Evolutionary conservation across 78 protist genomes (phyloP).

Genomic region (Dictyostelium citrinum): DNA sequence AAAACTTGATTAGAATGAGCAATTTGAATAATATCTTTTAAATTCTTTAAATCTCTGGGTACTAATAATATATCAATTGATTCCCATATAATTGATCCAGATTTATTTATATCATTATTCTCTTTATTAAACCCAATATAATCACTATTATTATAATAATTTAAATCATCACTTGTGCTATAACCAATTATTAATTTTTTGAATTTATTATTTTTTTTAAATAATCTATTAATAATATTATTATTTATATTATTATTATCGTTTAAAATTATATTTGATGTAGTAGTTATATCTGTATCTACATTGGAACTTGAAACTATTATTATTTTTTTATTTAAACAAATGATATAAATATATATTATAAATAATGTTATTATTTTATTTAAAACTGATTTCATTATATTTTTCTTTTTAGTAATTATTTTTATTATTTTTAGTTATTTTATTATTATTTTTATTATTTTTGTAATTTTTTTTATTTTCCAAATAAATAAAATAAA

Average conservation of each 20-base stretch:
- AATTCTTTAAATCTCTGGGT: background rate
- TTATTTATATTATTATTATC: background rate
- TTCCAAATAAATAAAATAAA: no score
- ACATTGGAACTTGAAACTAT: background rate
- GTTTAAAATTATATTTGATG: background rate
- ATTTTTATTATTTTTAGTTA: background rate
- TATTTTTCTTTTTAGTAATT: background rate
- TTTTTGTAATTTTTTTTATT: no score
- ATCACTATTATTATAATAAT: background rate
- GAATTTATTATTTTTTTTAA: background rate
- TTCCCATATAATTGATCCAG: background rate
- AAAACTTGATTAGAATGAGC: background rate
- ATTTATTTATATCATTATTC: background rate
- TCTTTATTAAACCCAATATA: background rate
- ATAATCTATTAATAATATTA: background rate
- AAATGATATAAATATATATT: background rate
- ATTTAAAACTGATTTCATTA: background rate
- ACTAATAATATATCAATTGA: background rate
- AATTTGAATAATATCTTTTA: background rate
- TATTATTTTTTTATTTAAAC: background rate
- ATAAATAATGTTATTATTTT: background rate
- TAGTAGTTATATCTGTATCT: background rate
- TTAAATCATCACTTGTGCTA: background rate
- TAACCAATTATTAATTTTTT: background rate
- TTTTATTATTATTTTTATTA: background rate